These are phyloP conservation scores for Leptosphaerulina australis DNA, from an alignment of 2,329 filamentous ascomycete genomes.

Conservation along the genomic window DNA sequence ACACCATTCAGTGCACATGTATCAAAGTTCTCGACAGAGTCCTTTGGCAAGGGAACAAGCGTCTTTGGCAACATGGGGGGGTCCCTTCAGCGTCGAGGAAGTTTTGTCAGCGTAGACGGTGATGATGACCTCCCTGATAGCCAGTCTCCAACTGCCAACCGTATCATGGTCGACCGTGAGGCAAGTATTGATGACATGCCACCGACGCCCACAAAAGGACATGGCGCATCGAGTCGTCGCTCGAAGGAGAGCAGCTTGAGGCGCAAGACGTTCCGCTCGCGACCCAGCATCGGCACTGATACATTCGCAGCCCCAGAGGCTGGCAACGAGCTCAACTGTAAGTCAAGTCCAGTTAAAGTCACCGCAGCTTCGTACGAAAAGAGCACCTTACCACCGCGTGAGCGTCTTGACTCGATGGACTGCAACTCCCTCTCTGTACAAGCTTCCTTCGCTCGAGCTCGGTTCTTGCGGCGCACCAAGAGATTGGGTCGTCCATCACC, in stretches of 20 bases:
- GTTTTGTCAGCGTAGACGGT: slow-evolving; percentile 80
- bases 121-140: slow-evolving; percentile 59
- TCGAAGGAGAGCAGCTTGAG: slow-evolving; percentile 59
- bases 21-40: slow-evolving; percentile 66
- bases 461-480: slow-evolving; percentile 48
- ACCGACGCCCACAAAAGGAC: slow-evolving; percentile 90
- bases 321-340: slow-evolving; percentile 43
- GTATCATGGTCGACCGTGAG: slow-evolving; percentile 60
- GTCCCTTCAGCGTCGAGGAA: slow-evolving; percentile 64
- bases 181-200: slow-evolving; percentile 74
- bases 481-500: slow-evolving; percentile 48
- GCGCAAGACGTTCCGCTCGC: slow-evolving; percentile 55
- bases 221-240: slow-evolving; percentile 51
- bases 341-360: slow-evolving; percentile 37
- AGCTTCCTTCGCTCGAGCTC: slow-evolving; percentile 46
- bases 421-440: slow-evolving; percentile 36
- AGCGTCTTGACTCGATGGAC: slow-evolving; percentile 41
- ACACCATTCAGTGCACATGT: slow-evolving; percentile 76
- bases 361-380: slow-evolving; percentile 34
- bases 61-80: slow-evolving; percentile 66
- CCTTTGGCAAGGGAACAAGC: slow-evolving; percentile 68
- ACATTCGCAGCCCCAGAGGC: slow-evolving; percentile 53
- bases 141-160: slow-evolving; percentile 62
- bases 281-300: slow-evolving; percentile 54
- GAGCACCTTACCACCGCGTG: slow-evolving; percentile 38